These are phyloP conservation scores for Alternaria novae-zelandiae DNA, from an alignment of 2,329 filamentous ascomycete genomes.

Conservation along the genomic window DNA sequence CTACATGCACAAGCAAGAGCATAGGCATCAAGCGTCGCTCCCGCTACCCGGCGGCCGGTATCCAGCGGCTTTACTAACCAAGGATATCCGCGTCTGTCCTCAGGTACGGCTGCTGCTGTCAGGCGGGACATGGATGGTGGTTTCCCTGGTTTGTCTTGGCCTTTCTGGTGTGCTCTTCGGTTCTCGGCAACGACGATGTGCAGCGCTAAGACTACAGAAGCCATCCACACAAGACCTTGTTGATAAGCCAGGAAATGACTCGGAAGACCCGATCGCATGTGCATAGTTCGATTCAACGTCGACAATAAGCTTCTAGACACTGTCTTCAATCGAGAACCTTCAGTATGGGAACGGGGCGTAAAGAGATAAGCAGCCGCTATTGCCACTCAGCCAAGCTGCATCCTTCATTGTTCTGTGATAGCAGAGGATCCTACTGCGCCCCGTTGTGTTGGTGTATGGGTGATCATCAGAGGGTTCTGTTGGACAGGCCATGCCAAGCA, in stretches of 20 bases:
- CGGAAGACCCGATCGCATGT: background rate
- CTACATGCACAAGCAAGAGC: background rate
- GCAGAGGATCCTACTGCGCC: background rate
- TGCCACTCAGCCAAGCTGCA: background rate
- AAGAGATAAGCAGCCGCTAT: background rate
- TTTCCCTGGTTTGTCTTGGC: background rate
- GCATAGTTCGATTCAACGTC: background rate
- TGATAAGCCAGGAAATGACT: background rate
- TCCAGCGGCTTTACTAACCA: background rate
- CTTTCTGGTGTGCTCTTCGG: background rate
- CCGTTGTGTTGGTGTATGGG: background rate
- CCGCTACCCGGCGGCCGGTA: background rate
- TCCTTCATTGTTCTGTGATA: background rate
- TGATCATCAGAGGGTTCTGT: background rate
- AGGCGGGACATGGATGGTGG: background rate
- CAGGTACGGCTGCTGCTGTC: background rate
- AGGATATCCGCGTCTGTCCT: conserved; percentile 7
- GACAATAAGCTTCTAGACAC: background rate
- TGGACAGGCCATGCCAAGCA: conserved; percentile 3
- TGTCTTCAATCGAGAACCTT: background rate
- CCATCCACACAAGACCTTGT: background rate
- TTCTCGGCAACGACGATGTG: background rate
- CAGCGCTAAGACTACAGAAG: background rate
- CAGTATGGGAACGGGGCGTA: background rate
- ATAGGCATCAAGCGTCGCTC: background rate